Conservation (phyloP, 2,329 filamentous ascomycete genomes). For the Catunica adiposa region DNA sequence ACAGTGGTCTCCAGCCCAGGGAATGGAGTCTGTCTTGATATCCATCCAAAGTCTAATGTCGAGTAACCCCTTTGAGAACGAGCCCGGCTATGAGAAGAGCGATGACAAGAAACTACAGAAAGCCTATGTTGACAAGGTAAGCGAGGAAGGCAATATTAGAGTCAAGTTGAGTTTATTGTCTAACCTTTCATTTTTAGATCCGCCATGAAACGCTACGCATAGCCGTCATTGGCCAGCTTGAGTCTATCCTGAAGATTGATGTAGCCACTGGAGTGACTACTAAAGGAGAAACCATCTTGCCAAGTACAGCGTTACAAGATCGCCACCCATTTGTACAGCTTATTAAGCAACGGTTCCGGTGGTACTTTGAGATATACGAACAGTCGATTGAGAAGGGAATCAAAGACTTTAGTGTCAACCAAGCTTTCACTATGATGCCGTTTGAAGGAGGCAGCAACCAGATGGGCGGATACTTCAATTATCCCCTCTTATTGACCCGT, state of each 20-base stretch:
- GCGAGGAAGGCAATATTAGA: neutral
- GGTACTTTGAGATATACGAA: conserved; percentile 88
- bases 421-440: conserved; percentile 62
- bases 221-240: conserved; percentile 69
- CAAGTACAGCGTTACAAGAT: neutral
- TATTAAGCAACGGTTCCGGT: conserved; percentile 80
- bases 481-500: conserved; percentile 53
- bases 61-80: conserved; percentile 83
- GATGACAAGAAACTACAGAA: conserved; percentile 58
- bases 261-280: conserved; percentile 13
- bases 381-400: conserved; percentile 50
- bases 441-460: conserved; percentile 63
- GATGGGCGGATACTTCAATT: conserved; percentile 81
- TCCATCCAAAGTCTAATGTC: conserved; percentile 97
- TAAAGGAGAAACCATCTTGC: no score
- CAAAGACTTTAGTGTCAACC: conserved; percentile 44
- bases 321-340: conserved; percentile 64
- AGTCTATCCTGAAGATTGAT: conserved; percentile 49
- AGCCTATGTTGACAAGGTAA: conserved; percentile 64
- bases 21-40: conserved; percentile 80
- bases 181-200: conserved; percentile 39
- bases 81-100: conserved; percentile 75
- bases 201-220: conserved; percentile 79
- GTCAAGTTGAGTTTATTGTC: conserved; percentile 11
- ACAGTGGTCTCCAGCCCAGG: conserved; percentile 92